Base-by-base conservation (phyloP, 352 stramenopile species). In the Pythium dissotocum region DNA sequence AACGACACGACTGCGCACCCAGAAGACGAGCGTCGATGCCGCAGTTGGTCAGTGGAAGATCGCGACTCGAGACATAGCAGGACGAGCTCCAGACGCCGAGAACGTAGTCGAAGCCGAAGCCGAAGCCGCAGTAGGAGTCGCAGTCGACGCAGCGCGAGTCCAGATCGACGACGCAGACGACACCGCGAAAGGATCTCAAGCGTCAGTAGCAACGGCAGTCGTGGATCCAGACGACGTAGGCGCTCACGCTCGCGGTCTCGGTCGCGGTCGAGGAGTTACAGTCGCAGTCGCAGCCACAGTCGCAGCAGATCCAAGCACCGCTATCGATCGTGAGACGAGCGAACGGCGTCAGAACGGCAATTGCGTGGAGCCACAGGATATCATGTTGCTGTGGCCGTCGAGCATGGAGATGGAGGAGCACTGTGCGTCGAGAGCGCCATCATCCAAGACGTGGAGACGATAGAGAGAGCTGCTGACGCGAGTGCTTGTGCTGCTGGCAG, bases 331-430 rank as follows among this genome's bases (percentile, higher is more conserved):
- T 59, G 33, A 48, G 9, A 2, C 30, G 33, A 48, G 3, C 12
- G 14, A 51, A 4, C 12, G 21, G 21, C 21, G 0, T 53, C 21
- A 53, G 3, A 53, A 30, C 4, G 46, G 46, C 21, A 12, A 30
- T 1, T 12, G n/a, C 7, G n/a, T 32, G 53, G 21, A 75, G n/a
- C 1, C 35, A 32, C 28, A 72, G 6, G 65, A 35, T 3, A 85
- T 32, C 8, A 85, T 58, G 4, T 67, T 66, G 28, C 77, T 84
- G 18, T 61, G 35, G 1, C 67, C 71, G 46, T 77, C 63, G 9
- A 84, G 64, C 32, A 84, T 63, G 2, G 57, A 26, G 32, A 73
- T 63, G 4, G 79, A 84, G 8, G 76, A 77, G 38, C 67, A 77
- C 10, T 60, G 61, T 8, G 63, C 57, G 24, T 67, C 58, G 16